Evolutionary conservation across 768 basidiomycete species (phyloP).

Genomic region (Rhizopogon vulgaris): DNA sequence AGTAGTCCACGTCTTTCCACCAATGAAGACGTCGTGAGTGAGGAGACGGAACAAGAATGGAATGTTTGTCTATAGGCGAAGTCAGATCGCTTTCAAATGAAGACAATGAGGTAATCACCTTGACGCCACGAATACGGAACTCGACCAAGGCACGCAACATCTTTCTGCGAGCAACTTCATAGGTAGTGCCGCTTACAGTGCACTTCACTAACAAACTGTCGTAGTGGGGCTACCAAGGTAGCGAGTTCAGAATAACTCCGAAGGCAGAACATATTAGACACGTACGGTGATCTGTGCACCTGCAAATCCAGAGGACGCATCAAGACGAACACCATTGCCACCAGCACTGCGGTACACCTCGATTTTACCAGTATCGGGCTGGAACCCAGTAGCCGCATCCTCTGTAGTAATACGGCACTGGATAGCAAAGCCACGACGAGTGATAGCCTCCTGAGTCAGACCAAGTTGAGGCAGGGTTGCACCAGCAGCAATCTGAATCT

Average conservation of each 20-base stretch:
- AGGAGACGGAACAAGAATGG: conserved; percentile 98
- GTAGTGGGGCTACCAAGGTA: conserved; percentile 74
- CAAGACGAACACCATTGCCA: conserved; percentile 96
- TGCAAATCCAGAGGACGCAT: conserved; percentile 95
- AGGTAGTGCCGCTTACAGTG: conserved; percentile 92
- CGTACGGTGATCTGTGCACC: conserved; percentile 96
- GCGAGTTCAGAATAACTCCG: background rate
- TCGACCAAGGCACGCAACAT: conserved; percentile 99
- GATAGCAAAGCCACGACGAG: conserved; percentile 94
- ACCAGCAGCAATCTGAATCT: conserved; percentile 99
- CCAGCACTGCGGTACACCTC: conserved; percentile 98
- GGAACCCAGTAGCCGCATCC: conserved; percentile 87
- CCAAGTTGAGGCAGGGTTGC: conserved; percentile 94
- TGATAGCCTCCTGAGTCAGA: conserved; percentile 91
- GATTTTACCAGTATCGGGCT: conserved; percentile 98
- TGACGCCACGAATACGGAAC: conserved; percentile 98
- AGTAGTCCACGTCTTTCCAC: conserved; percentile 98
- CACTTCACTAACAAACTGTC: conserved; percentile 97
- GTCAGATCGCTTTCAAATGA: background rate
- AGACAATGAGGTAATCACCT: conserved; percentile 40
- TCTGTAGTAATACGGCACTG: conserved; percentile 99
- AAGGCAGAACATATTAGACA: conserved; percentile 6
- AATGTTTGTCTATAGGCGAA: conserved; percentile 76
- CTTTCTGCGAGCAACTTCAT: conserved; percentile 97
- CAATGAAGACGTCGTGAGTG: conserved; percentile 94